Evolutionary conservation across 176 grass and related monocot species (phyloP), one percentile per base, ranked within the genome.

Genomic region (Neostapfia colusana): DNA sequence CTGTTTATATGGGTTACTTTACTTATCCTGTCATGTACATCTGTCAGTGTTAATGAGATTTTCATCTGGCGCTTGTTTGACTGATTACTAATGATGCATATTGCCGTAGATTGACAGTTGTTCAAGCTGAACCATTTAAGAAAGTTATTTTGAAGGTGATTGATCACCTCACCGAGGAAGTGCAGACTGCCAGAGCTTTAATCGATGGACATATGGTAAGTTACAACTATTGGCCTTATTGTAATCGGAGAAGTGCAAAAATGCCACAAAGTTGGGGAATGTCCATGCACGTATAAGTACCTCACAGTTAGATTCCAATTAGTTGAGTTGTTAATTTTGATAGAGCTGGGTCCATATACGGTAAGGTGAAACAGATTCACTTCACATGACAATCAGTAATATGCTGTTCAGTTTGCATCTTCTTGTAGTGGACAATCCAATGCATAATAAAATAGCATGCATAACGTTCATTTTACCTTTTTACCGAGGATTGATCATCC

Each of bases 121-220:
- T 56, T 88, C 86, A 86, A 82, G 72, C 77, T 36, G 88, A 85
- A n/a, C 74, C 81, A 69, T 85, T 97, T 64, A 92, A 86, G 84
- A 87, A 84, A 75, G 44, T 86, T 88, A 72, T 89, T 82, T 82
- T 53, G 6, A 92, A 84, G 82, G 91, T 82, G 80, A 92, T 94
- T 57, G 79, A 67, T 86, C 37, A 92, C 76, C 81, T 93, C 86
- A 79, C 76, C 17, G 87, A 92, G 73, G 88, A 93, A 85, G 78
- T 98, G 51, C 91, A 88, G 82, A 88, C 71, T 86, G 79, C 91
- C 34, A 90, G 82, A 86, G 81, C 87, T 86, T 85, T 94, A 67
- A 76, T 98, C 61, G 70, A 94, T 80, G 89, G 89, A 73, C 43
- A 80, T 79, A 28, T 98, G 72, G 95, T 94, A 91, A 87, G 42